Evolutionary conservation across 441 rosid genomes (phyloP).

Genomic region (Adansonia madagascariensis): DNA sequence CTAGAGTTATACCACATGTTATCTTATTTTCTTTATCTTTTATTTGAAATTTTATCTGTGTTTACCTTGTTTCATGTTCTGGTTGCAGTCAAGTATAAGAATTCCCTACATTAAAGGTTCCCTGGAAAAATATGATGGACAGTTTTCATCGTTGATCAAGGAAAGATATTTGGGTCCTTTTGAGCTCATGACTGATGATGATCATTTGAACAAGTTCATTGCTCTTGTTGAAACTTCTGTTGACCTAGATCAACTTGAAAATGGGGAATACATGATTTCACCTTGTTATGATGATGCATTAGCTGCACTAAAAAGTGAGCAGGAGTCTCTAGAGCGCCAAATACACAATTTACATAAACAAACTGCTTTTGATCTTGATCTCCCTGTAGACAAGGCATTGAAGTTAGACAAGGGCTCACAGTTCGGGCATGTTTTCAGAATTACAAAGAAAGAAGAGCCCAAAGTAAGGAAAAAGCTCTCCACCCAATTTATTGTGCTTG

Average conservation of each 20-base stretch:
- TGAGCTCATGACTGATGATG: conserved; percentile 63
- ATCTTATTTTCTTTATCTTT: conserved; percentile 11
- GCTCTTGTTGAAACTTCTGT: conserved; percentile 86
- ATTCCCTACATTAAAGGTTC: conserved; percentile 81
- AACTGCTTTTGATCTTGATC: conserved; percentile 85
- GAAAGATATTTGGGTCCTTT: conserved; percentile 64
- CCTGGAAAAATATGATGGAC: conserved; percentile 66
- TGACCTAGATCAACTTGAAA: conserved; percentile 93
- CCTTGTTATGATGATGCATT: conserved; percentile 77
- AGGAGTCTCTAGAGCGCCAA: conserved; percentile 74
- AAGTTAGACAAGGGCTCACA: conserved; percentile 95
- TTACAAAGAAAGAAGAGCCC: conserved; percentile 98
- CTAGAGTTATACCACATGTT: conserved; percentile 19
- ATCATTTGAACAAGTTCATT: conserved; percentile 78
- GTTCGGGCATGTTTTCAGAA: conserved; percentile 94
- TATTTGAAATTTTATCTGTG: background rate
- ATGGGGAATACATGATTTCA: conserved; percentile 97
- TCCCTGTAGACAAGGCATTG: conserved; percentile 74
- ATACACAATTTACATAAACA: conserved; percentile 80
- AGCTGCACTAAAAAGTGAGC: conserved; percentile 72
- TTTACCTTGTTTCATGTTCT: conserved; percentile 34
- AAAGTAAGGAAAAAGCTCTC: conserved; percentile 90
- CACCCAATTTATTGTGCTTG: conserved; percentile 83
- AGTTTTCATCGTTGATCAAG: conserved; percentile 70
- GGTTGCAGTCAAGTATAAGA: conserved; percentile 81